Evolutionary conservation across 306 rosid genomes (phyloP), one percentile per base, ranked within the genome.

Genomic region (Ochetophila trinervis): DNA sequence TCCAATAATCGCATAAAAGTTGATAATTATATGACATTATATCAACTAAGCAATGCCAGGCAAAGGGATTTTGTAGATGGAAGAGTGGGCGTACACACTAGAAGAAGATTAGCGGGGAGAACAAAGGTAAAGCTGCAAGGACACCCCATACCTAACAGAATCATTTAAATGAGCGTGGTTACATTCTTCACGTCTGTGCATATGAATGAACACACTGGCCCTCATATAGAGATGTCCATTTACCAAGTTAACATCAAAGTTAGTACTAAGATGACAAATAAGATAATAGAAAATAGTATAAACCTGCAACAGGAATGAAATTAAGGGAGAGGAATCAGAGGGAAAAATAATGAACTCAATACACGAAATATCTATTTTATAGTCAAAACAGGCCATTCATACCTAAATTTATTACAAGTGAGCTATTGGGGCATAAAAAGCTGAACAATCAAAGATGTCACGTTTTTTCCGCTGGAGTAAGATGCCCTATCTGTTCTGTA

Each of bases 401-500:
- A 81, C 89, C 84, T 73, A 76, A 58, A 54, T 61, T 68, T 76
- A 77, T 74, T 77, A 78, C 71, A 80, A 24, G 69, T 36, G 69
- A 76, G 51, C 58, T 79, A 60, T 23, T 27, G 60, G 65, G 74
- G 83, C 76, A 85, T 64, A 80, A 65, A 63, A 82, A 71, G 44
- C 67, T 47, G 53, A 62, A 63, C 23, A 77, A 80, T 65, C 60
- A 73, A 68, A 37, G 30, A 34, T 49, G 60, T 67, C 65, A 86
- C 66, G 82, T 74, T 74, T 74, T 82, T 69, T 78, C 75, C 60
- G 82, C 79, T 72, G 80, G 70, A 81, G 82, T 78, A 76, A 83
- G 88, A 74, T 88, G 78, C 62, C 87, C 95, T 83, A 83, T 88
- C 71, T 78, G 95, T 76, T 88, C 85, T 62, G 89, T 82, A 66